These are phyloP conservation scores for Diaporthe humulicola DNA, from an alignment of 2,329 filamentous ascomycete genomes.

Conservation along the genomic window DNA sequence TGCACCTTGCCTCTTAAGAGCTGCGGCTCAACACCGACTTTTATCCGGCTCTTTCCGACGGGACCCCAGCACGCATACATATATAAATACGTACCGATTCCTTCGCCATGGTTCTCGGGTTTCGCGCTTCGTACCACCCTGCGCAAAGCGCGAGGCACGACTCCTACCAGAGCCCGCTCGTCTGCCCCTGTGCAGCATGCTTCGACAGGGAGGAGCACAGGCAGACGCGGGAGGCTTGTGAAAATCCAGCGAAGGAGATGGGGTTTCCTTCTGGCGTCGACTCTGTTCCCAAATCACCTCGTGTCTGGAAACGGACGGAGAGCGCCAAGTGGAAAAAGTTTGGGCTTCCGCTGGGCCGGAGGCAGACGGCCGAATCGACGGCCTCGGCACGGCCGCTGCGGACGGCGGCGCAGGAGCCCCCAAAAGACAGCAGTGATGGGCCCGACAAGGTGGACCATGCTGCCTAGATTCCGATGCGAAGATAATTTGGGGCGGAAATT, in stretches of 20 bases:
- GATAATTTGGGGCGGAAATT: background rate
- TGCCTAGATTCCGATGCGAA: background rate
- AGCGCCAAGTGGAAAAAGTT: background rate
- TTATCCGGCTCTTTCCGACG: conserved; percentile 22
- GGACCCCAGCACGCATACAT: background rate
- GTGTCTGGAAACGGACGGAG: conserved; percentile 2
- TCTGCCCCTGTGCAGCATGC: conserved; percentile 36
- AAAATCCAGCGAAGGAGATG: conserved; percentile 29
- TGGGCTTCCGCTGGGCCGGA: conserved; percentile 17
- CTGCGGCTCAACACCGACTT: conserved; percentile 37
- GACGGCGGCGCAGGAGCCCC: background rate
- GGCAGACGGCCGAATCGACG: conserved; percentile 23
- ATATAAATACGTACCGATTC: conserved; percentile 2
- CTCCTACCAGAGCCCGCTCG: conserved; percentile 26
- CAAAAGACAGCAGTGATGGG: background rate
- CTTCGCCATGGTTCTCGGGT: conserved; percentile 34
- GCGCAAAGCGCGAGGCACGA: conserved; percentile 29
- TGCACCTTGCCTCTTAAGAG: background rate
- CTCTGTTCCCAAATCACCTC: background rate
- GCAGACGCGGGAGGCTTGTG: conserved; percentile 25
- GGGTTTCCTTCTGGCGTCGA: background rate
- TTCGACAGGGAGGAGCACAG: conserved; percentile 28
- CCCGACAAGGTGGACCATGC: background rate
- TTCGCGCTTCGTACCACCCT: conserved; percentile 36
- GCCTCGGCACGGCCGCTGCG: conserved; percentile 33